Evolutionary conservation across 495 filamentous ascomycete species (phyloP).

Genomic region (Zalerion maritima): DNA sequence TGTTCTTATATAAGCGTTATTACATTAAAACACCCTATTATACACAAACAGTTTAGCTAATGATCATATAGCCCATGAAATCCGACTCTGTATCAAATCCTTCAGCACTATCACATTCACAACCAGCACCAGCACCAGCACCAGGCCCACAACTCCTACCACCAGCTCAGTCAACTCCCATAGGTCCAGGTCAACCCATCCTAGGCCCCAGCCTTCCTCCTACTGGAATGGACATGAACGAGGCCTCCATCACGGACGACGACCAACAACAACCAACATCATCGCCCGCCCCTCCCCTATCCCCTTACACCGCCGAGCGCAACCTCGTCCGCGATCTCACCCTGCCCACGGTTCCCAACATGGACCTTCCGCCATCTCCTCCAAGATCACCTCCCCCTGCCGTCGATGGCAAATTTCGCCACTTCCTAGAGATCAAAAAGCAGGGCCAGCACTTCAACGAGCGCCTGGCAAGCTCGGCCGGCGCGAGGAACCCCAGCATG

Average conservation of each 20-base stretch:
- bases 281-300: conserved; percentile 33
- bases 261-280: conserved; percentile 9
- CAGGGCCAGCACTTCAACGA: conserved; percentile 85
- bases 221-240: no score
- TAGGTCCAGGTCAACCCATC: background rate
- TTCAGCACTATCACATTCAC: conserved; percentile 8
- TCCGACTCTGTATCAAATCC: conserved; percentile 4
- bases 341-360: conserved; percentile 63
- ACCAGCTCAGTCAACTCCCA: conserved; percentile 13
- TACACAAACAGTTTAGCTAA: conserved; percentile 12
- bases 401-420: conserved; percentile 49
- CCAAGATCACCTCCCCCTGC: conserved; percentile 53
- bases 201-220: conserved; percentile 2
- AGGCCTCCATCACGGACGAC: conserved; percentile 1
- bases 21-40: conserved; percentile 9
- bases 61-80: conserved; percentile 3
- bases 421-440: conserved; percentile 73
- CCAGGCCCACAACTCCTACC: conserved; percentile 21
- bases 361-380: conserved; percentile 74
- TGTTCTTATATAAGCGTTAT: conserved; percentile 2
- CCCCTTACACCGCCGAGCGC: conserved; percentile 55
- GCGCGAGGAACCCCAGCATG: conserved; percentile 68
- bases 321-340: conserved; percentile 64
- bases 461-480: conserved; percentile 52
- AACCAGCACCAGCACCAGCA: conserved; percentile 7